A percentile compares a stretch with the other conserved stretches of the same genome.
These are phyloP conservation scores for Penstemon davidsonii DNA, from an alignment of 257 asterid genomes.

Conservation along the genomic window DNA sequence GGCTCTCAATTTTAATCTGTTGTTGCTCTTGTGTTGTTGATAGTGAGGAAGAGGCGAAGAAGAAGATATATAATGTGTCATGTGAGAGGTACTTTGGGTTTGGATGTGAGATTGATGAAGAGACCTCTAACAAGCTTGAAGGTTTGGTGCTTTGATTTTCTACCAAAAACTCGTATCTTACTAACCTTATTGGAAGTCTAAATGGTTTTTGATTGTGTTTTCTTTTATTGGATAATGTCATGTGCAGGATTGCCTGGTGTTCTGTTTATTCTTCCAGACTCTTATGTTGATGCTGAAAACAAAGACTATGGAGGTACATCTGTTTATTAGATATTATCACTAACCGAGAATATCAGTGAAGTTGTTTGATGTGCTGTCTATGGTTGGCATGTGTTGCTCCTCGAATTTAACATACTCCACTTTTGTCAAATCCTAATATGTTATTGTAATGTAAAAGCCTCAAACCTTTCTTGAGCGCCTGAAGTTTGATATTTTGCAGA, in stretches of 20 bases:
- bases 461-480: neutral
- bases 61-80: constrained; percentile 87
- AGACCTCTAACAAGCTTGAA: constrained; percentile 94
- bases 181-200: neutral
- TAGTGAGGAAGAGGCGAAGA: constrained; percentile 91
- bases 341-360: neutral
- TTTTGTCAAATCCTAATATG: neutral
- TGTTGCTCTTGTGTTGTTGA: constrained; percentile 13
- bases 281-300: constrained; percentile 97
- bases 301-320: constrained; percentile 93
- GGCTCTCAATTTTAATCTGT: neutral
- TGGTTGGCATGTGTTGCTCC: neutral
- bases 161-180: neutral
- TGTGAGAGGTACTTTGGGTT: constrained; percentile 94
- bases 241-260: constrained; percentile 87
- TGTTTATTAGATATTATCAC: neutral
- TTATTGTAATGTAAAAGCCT: neutral
- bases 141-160: constrained; percentile 42
- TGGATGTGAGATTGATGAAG: constrained; percentile 98
- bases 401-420: neutral
- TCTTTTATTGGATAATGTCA: neutral
- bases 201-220: neutral
- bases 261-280: constrained; percentile 92
- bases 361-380: neutral
- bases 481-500: neutral